These are phyloP conservation scores for Lachnellula cervina DNA, from an alignment of 2,329 filamentous ascomycete species.

Conservation along the genomic window DNA sequence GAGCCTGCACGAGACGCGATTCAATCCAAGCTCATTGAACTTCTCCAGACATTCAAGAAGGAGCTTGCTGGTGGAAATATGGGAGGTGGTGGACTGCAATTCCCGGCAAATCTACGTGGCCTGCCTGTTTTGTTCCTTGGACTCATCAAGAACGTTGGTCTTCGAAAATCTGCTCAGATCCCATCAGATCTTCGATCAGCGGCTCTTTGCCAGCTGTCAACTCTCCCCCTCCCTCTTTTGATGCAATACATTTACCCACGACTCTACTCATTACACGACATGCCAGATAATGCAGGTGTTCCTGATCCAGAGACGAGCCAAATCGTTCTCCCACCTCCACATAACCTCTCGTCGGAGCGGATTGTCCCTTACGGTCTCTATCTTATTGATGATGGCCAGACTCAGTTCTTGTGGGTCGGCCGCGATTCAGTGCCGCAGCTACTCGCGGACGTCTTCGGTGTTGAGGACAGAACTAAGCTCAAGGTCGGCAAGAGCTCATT, in stretches of 20 bases:
- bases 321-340: constrained; percentile 76
- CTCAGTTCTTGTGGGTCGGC: constrained; percentile 95
- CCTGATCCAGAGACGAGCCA: constrained; percentile 83
- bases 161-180: constrained; percentile 89
- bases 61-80: constrained; percentile 94
- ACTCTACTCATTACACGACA: constrained; percentile 86
- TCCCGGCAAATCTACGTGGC: constrained; percentile 85
- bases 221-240: constrained; percentile 79
- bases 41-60: constrained; percentile 93
- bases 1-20: constrained; percentile 88
- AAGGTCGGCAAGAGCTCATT: constrained; percentile 87
- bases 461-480: constrained; percentile 75
- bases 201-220: constrained; percentile 89
- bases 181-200: constrained; percentile 91
- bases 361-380: constrained; percentile 89
- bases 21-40: constrained; percentile 85
- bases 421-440: constrained; percentile 89
- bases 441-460: constrained; percentile 82
- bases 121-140: constrained; percentile 89
- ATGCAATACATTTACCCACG: constrained; percentile 90
- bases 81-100: constrained; percentile 85
- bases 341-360: constrained; percentile 84
- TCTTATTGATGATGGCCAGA: constrained; percentile 94
- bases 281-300: constrained; percentile 88
- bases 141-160: constrained; percentile 91